Evolutionary conservation across 306 rosid genomes (phyloP), one percentile per base, ranked within the genome.

Genomic region (Quercus parvula): DNA sequence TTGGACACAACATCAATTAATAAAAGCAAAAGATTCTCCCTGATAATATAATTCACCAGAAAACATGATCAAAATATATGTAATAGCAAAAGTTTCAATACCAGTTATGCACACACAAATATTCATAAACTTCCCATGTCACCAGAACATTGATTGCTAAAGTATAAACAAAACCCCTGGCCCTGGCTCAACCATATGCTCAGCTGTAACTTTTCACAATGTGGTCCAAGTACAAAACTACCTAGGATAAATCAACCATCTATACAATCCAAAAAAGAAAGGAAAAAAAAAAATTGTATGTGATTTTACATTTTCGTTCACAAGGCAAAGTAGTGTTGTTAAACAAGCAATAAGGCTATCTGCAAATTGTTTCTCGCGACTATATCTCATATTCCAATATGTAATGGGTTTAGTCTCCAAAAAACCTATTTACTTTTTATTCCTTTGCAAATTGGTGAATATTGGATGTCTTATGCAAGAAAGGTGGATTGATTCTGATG

Each of bases 401-500:
- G 13, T 6, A 14, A 76, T 61, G 52, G 62, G 22, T 56, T 56
- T 2, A 5, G n/a, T 31, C 46, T 64, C 17, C 78, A 75, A 62
- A 58, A 41, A 80, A 25, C 44, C 25, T 74, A 81, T 24, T 56
- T 54, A 56, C 81, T 69, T 25, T 74, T 77, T 69, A 51, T 46
- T 69, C 75, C 57, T 3, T 6, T 33, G 71, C 70, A 56, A 15
- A 64, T 71, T 59, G 77, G 72, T 71, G 75, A 57, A 74, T 49
- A 80, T 78, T 31, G 49, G 35, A 4, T 33, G 33, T 76, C 80
- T 72, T 78, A 71, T 38, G 70, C 57, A 54, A 59, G 72, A 66
- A 86, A 51, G 33, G 46, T 44, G 85, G 49, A 71, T 61, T 68
- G 51, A 78, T 56, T 76, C 56, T 58, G 69, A 84, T 69, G 54